These are phyloP conservation scores for Penicillium sp. DNA, from an alignment of 2,329 filamentous ascomycete genomes.

Conservation along the genomic window DNA sequence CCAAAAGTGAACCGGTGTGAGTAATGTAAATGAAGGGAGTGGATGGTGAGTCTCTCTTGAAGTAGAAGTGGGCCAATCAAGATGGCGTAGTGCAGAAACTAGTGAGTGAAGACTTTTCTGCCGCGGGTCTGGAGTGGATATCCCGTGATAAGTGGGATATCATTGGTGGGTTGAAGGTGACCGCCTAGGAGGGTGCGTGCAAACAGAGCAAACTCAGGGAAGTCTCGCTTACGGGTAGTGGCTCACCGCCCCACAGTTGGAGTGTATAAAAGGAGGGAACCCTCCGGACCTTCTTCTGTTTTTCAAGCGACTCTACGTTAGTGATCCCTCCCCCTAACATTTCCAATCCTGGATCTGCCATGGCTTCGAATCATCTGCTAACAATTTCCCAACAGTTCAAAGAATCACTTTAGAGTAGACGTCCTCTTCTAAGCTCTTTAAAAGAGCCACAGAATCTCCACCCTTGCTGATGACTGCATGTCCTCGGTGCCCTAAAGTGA, in stretches of 20 bases:
- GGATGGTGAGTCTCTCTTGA: too few species aligned
- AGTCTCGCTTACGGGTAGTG: slow-evolving; percentile 35
- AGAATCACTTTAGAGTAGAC: slow-evolving; percentile 99
- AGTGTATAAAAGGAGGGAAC: slow-evolving; percentile 34
- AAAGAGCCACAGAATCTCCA: slow-evolving; percentile 89
- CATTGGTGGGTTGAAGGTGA: not conserved
- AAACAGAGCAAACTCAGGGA: slow-evolving; percentile 23
- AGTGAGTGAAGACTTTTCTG: slow-evolving; percentile 6
- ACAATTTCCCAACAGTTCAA: slow-evolving; percentile 47
- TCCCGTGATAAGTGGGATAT: not conserved
- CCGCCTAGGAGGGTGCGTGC: not conserved
- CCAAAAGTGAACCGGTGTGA: slow-evolving; percentile 5
- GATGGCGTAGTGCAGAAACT: too few species aligned
- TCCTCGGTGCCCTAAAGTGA: slow-evolving; percentile 92
- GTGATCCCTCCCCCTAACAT: slow-evolving; percentile 34
- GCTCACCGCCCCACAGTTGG: not conserved
- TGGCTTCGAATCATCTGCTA: slow-evolving; percentile 20
- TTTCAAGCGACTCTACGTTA: slow-evolving; percentile 51
- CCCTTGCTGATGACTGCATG: slow-evolving; percentile 90
- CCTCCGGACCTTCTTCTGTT: slow-evolving; percentile 34
- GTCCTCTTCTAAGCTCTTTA: slow-evolving; percentile 88
- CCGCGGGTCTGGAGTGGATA: not conserved
- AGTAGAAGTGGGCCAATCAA: too few species aligned
- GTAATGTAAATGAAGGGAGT: slow-evolving; percentile 3
- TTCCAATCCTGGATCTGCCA: slow-evolving; percentile 9